phyloP scores from a whole-genome alignment of 768 basidiomycete species.

The Udeniomyces megalosporus region DNA sequence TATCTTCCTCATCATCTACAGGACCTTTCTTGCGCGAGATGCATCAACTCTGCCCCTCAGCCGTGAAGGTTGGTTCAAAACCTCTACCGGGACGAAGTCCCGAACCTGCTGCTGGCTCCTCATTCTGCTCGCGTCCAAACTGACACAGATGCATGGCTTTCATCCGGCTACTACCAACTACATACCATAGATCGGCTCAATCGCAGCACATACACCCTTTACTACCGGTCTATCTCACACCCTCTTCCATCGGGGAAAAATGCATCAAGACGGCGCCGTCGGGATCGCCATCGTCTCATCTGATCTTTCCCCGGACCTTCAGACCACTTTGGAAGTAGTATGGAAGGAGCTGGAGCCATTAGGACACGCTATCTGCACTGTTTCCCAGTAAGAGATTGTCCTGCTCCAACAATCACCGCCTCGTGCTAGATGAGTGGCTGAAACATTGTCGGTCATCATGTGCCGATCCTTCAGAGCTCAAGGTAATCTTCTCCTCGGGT shows the following conservation, averaged over 20 bases:
- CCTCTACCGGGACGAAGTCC: no score
- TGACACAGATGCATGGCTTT: neutral
- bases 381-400: conserved; percentile 21
- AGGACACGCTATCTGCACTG: conserved; percentile 8
- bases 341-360: conserved; percentile 22
- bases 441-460: neutral
- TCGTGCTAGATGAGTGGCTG: no score
- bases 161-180: neutral
- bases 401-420: neutral
- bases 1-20: neutral
- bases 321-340: neutral
- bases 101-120: no score
- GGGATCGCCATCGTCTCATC: conserved; percentile 22
- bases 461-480: conserved; percentile 21
- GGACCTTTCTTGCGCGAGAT: neutral
- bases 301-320: neutral
- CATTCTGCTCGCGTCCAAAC: neutral
- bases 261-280: conserved; percentile 20
- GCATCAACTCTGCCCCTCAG: neutral
- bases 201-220: conserved; percentile 28
- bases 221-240: conserved; percentile 26
- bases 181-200: conserved; percentile 18
- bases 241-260: conserved; percentile 19
- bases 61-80: neutral
- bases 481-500: conserved; percentile 25